phyloP scores from a whole-genome alignment of 192 early-diverging fungal genomes.

The Gamsiella multidivaricata region DNA sequence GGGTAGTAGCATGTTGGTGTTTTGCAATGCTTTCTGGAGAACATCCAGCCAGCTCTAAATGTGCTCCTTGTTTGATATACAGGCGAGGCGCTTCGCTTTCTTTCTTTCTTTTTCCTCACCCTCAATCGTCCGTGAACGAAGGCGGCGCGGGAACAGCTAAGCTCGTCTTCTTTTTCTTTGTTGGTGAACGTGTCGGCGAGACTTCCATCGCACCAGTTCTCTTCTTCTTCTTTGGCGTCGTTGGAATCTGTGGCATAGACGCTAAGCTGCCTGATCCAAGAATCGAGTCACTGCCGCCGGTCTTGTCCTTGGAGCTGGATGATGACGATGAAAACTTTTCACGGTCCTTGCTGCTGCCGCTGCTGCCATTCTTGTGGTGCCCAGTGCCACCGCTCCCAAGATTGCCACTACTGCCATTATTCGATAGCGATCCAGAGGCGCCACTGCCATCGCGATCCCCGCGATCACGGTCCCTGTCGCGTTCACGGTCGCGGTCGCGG shows the following conservation, averaged over 20 bases:
- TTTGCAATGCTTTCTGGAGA: no score
- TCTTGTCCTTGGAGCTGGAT: constrained; percentile 16
- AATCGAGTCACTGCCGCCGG: background rate
- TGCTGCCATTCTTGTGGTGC: constrained; percentile 30
- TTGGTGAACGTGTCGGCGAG: constrained; percentile 18
- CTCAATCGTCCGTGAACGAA: constrained; percentile 24
- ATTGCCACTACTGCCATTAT: constrained; percentile 29
- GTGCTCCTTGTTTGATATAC: no score
- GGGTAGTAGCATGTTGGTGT: no score
- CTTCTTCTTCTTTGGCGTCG: constrained; percentile 41
- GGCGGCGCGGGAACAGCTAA: constrained; percentile 14
- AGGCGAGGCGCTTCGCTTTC: background rate
- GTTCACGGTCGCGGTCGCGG: constrained; percentile 9
- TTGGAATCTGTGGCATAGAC: background rate
- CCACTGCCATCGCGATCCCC: constrained; percentile 25
- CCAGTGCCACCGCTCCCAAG: constrained; percentile 26
- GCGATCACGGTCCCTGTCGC: constrained; percentile 8
- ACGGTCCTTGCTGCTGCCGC: constrained; percentile 31
- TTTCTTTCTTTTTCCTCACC: background rate
- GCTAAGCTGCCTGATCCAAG: background rate
- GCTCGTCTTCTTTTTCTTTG: constrained; percentile 41
- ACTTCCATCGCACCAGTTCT: constrained; percentile 3
- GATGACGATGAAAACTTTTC: constrained; percentile 34
- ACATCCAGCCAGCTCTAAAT: no score
- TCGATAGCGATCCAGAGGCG: constrained; percentile 10